Evolutionary conservation across 306 rosid genomes (phyloP), one percentile per base, ranked within the genome.

Genomic region (Prunus armeniaca): DNA sequence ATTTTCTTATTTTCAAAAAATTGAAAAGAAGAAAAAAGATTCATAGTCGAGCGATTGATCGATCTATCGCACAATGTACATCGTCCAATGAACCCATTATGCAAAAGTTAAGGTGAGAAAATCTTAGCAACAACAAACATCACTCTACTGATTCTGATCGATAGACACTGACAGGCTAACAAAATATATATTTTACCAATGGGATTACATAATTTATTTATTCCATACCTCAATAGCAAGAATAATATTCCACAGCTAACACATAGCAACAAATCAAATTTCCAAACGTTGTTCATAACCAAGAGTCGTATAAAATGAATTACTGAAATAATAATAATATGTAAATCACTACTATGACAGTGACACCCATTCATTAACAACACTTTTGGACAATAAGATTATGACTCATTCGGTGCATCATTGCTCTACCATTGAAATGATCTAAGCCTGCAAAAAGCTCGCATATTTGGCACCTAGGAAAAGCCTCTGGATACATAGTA

Each of bases 401-500:
- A 1, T 32, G 17, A 65, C 47, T 10, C 18, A 19, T 28, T 6
- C 22, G 45, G 17, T 4, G 24, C 27, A n/a, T n/a, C 49, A 1
- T 19, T 19, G 69, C 47, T 34, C 32, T 17, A 43, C 69, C 25
- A 19, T 52, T 20, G 28, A 34, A 54, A 25, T 19, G 32, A 46
- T 27, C 81, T 87, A 96, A 71, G 77, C 97, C 89, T 92, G 99
- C 89, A 96, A 86, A 86, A 96, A 92, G 84, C 98, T 92, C 10
- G 98, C 98, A 80, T 92, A 96, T 84, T 93, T 96, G 67, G 98
- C 87, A 63, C 99, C 99, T 52, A 92, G 86, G 87, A 96, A 91
- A 82, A 96, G 98, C 91, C 99, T 84, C 73, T 96, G 99, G 73
- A 96, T 91, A 82, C 99, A 96, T 73, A 96, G 97, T 57, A 96